These are phyloP conservation scores for Volvox carteri DNA, from an alignment of 163 green algal genomes.

Conservation along the genomic window DNA sequence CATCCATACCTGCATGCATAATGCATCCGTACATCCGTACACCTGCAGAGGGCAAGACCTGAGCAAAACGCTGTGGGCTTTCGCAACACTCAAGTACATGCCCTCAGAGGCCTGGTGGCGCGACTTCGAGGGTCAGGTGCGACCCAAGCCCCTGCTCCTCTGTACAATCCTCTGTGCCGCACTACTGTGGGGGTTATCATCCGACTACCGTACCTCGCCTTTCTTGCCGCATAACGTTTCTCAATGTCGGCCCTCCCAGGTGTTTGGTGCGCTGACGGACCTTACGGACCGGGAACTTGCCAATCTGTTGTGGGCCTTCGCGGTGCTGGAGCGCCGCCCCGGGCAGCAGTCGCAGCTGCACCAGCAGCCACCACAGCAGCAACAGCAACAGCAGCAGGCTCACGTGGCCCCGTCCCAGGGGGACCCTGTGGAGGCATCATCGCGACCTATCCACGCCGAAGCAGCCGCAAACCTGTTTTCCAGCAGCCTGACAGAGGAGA, in stretches of 20 bases:
- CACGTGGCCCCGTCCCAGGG: too few species aligned
- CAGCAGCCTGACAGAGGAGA: too few species aligned
- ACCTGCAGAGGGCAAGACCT: conserved; percentile 61
- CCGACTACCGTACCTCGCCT: too few species aligned
- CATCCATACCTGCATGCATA: not conserved
- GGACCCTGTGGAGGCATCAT: too few species aligned
- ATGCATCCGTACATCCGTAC: not conserved
- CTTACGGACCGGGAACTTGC: conserved; percentile 59
- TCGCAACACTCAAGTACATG: conserved; percentile 66
- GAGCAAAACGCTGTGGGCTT: conserved; percentile 68
- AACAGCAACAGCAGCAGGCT: not conserved
- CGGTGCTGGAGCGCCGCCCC: conserved; percentile 59
- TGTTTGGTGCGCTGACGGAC: conserved; percentile 64
- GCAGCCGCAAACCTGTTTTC: not conserved
- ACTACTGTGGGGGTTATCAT: too few species aligned
- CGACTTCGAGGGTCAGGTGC: conserved; percentile 65
- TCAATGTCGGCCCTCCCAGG: conserved; percentile 31
- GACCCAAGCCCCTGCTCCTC: too few species aligned
- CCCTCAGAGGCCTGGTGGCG: conserved; percentile 60
- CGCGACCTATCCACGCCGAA: not conserved
- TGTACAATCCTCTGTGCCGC: too few species aligned
- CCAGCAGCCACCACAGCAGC: not conserved
- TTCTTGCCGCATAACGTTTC: not conserved
- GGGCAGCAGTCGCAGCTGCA: not conserved
- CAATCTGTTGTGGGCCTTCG: conserved; percentile 68